These are phyloP conservation scores for Jackrogersella minutella DNA, from an alignment of 495 filamentous ascomycete genomes.

Conservation along the genomic window DNA sequence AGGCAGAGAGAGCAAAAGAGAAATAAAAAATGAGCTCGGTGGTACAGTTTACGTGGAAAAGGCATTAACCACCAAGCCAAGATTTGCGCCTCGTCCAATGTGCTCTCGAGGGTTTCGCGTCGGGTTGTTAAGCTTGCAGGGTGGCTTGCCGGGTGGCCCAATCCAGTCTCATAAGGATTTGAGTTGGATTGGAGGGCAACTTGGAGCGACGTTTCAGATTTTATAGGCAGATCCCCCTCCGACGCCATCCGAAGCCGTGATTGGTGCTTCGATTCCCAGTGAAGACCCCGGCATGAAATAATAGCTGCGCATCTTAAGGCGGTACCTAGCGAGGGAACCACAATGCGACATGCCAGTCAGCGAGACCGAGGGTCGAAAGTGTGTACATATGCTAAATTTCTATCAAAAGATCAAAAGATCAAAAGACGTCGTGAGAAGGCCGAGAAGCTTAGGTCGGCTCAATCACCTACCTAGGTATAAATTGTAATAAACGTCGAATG, in stretches of 20 bases:
- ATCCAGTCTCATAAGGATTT: constrained; percentile 25
- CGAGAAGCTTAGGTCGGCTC: neutral
- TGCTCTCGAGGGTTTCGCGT: constrained; percentile 13
- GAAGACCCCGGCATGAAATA: constrained; percentile 24
- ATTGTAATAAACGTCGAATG: no score
- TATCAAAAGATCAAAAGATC: no score
- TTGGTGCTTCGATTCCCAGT: constrained; percentile 29
- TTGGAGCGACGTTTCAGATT: constrained; percentile 38
- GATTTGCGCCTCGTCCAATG: constrained; percentile 28
- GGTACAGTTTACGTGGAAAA: constrained; percentile 37
- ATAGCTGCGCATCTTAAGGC: constrained; percentile 38
- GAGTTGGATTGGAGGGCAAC: constrained; percentile 24
- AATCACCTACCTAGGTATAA: neutral
- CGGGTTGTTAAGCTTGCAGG: constrained; percentile 29
- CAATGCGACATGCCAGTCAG: constrained; percentile 12
- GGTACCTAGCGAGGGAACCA: constrained; percentile 16
- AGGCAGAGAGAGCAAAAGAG: neutral
- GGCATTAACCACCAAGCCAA: constrained; percentile 31
- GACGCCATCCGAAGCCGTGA: constrained; percentile 14
- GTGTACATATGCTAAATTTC: no score
- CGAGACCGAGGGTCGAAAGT: neutral
- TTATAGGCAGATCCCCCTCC: constrained; percentile 33
- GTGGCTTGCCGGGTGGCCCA: constrained; percentile 33
- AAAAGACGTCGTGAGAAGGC: neutral
- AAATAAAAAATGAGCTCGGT: constrained; percentile 5